Base-by-base conservation (phyloP, 768 basidiomycete species). In the Dentipellis fragilis region DNA sequence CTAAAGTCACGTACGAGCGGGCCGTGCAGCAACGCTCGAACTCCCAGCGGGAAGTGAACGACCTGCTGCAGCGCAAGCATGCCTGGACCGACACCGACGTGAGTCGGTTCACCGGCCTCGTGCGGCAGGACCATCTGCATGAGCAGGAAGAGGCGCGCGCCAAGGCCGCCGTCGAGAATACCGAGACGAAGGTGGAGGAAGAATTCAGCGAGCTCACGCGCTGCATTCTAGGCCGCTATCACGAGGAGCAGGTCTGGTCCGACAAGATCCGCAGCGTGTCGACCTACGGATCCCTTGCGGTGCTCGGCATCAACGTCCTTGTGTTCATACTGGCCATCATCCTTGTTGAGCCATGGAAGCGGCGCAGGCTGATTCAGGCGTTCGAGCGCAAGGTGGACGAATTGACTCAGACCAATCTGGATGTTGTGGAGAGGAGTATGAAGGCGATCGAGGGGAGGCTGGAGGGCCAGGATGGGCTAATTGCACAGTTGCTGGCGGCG, bases 231-330 rank as follows among this genome's bases (percentile, higher is more conserved):
- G 84, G 81, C 50, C 80, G 95, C 39, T 98, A 98, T 69, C 95
- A 98, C 72, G 95, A 97, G 71, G 96, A 99, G 67, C 96, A 99
- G 68, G 83, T 97, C 2, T 99, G 96, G 96, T 93, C 90, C 53
- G 95, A 99, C 75, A 99, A 99, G 72, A 96, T 99, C 57, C 83
- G 96, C 37, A 92, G 89, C 62, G 87, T 88, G 23, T 93, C 90
- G 59, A 97, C 96, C 4, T 97, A 97, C 67, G 94, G 93, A 3
- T 87, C 86, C 40, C 73, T 97, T 57, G 85, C 84, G 5, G 94
- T 83, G 54, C 77, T 97, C 21, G 85, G 83, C 11, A 80, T 95
- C 58, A 99, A 99, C 70, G 69, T 98, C 71, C 58, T 89, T 53
- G 87, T 99, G 49, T 99, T 99, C 68, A 69, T 98, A 55, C 71